phyloP scores from a whole-genome alignment of 345 rosid species.

The rapeseed (Brassica napus) region DNA sequence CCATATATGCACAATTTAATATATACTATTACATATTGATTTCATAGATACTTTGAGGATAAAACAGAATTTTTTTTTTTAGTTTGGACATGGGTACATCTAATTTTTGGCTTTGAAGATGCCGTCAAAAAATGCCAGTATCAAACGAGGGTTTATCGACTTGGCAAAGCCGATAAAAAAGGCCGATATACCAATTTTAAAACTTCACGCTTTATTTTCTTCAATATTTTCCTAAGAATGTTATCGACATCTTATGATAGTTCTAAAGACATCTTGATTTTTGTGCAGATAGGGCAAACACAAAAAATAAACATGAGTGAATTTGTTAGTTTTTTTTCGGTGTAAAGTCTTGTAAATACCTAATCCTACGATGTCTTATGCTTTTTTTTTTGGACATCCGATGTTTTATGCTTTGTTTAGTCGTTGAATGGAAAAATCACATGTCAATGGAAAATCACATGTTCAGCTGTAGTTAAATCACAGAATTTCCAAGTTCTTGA shows the following conservation, averaged over 20 bases:
- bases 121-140: neutral
- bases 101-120: conserved; percentile 18
- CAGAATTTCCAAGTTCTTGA: too few species aligned
- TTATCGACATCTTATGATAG: neutral
- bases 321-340: neutral
- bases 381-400: neutral
- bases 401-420: neutral
- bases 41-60: conserved; percentile 5
- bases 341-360: neutral
- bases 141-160: conserved; percentile 10
- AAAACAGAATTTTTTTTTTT: neutral
- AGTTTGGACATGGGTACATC: neutral
- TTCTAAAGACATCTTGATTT: neutral
- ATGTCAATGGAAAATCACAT: too few species aligned
- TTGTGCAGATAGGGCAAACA: neutral
- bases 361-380: neutral
- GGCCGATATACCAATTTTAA: neutral
- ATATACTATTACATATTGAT: neutral
- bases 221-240: neutral
- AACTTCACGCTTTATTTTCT: neutral
- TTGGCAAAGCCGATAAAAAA: neutral
- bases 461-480: too few species aligned
- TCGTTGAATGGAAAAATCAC: neutral
- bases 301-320: neutral
- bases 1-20: conserved; percentile 14